Base-by-base conservation (phyloP, 2,329 filamentous ascomycete species). In the Chrysoporthe cubensis region DNA sequence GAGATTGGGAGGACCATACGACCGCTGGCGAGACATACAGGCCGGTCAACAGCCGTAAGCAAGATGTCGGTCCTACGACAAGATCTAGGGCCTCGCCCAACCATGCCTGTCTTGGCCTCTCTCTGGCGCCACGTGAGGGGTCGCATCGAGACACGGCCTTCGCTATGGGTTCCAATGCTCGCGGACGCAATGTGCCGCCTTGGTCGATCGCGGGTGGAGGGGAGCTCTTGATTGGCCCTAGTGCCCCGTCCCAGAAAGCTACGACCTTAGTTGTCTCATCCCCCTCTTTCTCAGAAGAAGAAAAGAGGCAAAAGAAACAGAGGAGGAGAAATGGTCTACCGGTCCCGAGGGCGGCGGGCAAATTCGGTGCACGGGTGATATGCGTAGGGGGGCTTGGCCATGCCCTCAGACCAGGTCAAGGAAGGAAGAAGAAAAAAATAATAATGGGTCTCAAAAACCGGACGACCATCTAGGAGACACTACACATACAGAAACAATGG, bases 31-130 rank as follows among this genome's bases (percentile, higher is more conserved):
- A 57, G 32, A 57, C 16, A 57, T n/a, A 3, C 11, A 57, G 52
- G n/a, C 26, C 52, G 14, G 13, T 14, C 52, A 57, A 37, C 52
- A 57, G 52, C 52, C 52, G 52, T 37, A 57, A 57, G 52, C 16
- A 37, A 34, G 52, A 14, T 57, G 16, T 37, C 32, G 26, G 52
- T 56, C 21, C 52, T 37, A 56, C 52, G 52, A 37, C 5, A 32
- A 7, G 50, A 21, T 18, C 26, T 26, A 21, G 46, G 46, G n/a
- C 7, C 18, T 50, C 11, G 14, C 48, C 48, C 48, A 32, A 6
- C 48, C 48, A 52, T 52, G 21, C 14, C 21, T 26, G 3, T 26
- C 2, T 11, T 21, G 21, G 11, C 5, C 11, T 18, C 43, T 16
- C 8, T 21, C 18, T 54, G 52, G 52, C 52, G 32, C 52, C 52